Evolutionary conservation across 2,329 filamentous ascomycete species (phyloP).

Genomic region (Colletotrichum eleusines): DNA sequence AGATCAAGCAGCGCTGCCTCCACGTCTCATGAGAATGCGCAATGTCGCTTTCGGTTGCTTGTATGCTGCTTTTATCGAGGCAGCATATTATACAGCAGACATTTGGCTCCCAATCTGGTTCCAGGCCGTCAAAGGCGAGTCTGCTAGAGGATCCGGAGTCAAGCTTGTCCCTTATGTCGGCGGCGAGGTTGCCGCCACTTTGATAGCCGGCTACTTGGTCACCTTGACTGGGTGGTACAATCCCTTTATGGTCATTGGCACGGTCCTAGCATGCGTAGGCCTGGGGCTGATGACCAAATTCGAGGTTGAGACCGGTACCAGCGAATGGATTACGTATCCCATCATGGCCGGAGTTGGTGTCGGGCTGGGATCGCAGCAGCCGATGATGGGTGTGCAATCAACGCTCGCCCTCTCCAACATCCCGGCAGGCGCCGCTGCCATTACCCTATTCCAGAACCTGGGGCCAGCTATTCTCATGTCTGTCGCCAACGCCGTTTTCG

Average conservation of each 20-base stretch:
- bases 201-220: constrained; percentile 46
- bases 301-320: constrained; percentile 6
- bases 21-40: constrained; percentile 51
- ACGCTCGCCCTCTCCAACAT: constrained; percentile 42
- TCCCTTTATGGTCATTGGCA: constrained; percentile 50
- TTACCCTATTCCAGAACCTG: constrained; percentile 35
- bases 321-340: constrained; percentile 45
- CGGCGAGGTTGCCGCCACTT: constrained; percentile 46
- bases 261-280: constrained; percentile 48
- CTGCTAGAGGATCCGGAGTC: constrained; percentile 49
- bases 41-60: constrained; percentile 43
- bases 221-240: constrained; percentile 52
- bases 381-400: constrained; percentile 46
- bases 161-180: constrained; percentile 50
- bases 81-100: constrained; percentile 50
- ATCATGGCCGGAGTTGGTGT: constrained; percentile 46
- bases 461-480: constrained; percentile 38
- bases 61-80: constrained; percentile 40
- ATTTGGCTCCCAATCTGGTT: constrained; percentile 52
- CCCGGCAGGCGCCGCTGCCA: constrained; percentile 36
- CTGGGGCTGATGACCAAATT: constrained; percentile 32
- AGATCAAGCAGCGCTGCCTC: constrained; percentile 53
- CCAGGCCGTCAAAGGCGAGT: constrained; percentile 50
- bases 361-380: constrained; percentile 47
- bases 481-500: constrained; percentile 36